Evolutionary conservation across 306 rosid genomes (phyloP), one percentile per base, ranked within the genome.

Genomic region (Rosa persica): DNA sequence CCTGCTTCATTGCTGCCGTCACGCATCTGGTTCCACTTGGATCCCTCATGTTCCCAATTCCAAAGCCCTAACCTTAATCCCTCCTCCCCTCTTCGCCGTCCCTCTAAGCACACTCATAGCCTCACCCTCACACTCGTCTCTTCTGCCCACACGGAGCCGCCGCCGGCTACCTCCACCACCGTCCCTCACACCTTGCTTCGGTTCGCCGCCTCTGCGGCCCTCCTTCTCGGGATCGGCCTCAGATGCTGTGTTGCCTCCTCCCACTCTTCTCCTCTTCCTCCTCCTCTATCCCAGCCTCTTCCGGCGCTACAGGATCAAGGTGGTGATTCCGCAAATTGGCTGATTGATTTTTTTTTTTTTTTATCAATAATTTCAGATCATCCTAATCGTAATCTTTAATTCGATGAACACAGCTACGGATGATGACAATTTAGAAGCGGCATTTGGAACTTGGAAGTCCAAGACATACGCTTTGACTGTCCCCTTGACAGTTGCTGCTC

Each of bases 401-500:
- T 69, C 67, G 27, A 74, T 74, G 69, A 64, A 27, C 67, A 52
- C 30, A 36, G 48, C 6, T 19, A 74, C 78, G 82, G 96, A 79
- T 81, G 84, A 73, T 38, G 88, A 75, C 67, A 86, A 86, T 77
- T 83, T 90, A 67, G 91, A 83, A 65, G 91, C 81, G 51, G 93
- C 89, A 36, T 94, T 94, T 74, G 79, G 81, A 72, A 52, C 88
- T 57, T 94, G 97, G 98, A 94, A 90, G 75, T 87, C 94, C 55
- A 94, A 92, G 82, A 84, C 90, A 20, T 94, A 75, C 65, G 93
- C 98, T 70, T 83, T 94, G 90, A 94, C 97, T 23, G 98, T 92
- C 55, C 97, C 97, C 73, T 80, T 94, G 82, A 90, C 57, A 61
- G 70, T 89, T 78, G 88, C 89, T 83, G 97, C 97, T 82, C 89